Percentiles rank a stretch among this genome's conserved stretches.
Evolutionary conservation across 2,329 filamentous ascomycete species (phyloP).

Genomic region (Aspergillus sp.): DNA sequence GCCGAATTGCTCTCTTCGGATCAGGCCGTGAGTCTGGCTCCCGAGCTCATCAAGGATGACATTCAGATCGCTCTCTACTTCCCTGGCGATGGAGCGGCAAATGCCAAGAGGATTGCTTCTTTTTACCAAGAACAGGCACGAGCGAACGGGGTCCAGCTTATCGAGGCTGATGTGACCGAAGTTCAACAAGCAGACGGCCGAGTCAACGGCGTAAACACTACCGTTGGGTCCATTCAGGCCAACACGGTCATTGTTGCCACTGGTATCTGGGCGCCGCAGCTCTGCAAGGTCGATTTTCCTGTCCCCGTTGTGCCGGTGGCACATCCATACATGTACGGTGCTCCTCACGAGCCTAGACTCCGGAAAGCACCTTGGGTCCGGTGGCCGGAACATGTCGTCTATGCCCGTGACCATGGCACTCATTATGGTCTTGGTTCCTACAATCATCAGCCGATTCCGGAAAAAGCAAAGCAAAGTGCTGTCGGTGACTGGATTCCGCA

Average conservation of each 20-base stretch:
- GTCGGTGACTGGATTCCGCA: constrained; percentile 22
- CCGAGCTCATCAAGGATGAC: constrained; percentile 26
- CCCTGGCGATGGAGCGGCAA: constrained; percentile 27
- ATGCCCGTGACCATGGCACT: constrained; percentile 33
- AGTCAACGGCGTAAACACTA: constrained; percentile 19
- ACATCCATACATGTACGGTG: constrained; percentile 36
- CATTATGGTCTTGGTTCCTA: constrained; percentile 35
- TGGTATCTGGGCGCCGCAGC: constrained; percentile 29
- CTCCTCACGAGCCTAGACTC: constrained; percentile 12
- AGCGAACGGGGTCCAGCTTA: constrained; percentile 18
- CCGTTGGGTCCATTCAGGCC: constrained; percentile 12
- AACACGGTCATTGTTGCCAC: constrained; percentile 25
- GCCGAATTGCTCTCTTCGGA: constrained; percentile 24
- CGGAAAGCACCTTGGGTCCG: constrained; percentile 32
- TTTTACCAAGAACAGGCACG: constrained; percentile 25
- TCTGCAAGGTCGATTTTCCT: constrained; percentile 22
- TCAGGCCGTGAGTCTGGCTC: constrained; percentile 23
- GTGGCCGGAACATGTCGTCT: constrained; percentile 36
- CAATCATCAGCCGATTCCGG: constrained; percentile 25
- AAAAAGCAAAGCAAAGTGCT: constrained; percentile 17
- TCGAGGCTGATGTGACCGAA: constrained; percentile 21
- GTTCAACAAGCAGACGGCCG: constrained; percentile 15
- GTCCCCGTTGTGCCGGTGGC: constrained; percentile 34
- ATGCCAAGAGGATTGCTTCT: constrained; percentile 20
- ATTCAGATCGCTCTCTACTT: constrained; percentile 23